phyloP scores from a whole-genome alignment of 2,329 filamentous ascomycete genomes.

The Annulohypoxylon truncatum region DNA sequence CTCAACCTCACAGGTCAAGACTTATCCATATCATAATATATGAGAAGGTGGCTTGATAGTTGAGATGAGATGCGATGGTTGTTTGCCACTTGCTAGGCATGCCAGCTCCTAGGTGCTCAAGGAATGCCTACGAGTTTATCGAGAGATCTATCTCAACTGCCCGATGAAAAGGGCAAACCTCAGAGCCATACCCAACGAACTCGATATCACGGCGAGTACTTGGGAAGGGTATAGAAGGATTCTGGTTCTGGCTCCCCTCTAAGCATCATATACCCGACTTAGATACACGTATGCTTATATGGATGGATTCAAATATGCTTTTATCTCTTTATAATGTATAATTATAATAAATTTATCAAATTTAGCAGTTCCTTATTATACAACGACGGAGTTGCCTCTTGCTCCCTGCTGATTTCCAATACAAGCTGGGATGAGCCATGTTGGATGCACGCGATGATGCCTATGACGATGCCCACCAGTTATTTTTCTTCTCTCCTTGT shows the following conservation, averaged over 20 bases:
- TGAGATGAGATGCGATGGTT: neutral
- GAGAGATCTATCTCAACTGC: neutral
- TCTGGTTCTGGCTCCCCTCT: neutral
- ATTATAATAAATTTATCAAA: conserved; percentile 16
- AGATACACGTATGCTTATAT: neutral
- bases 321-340: conserved; percentile 20
- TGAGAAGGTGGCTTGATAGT: neutral
- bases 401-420: neutral
- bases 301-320: neutral
- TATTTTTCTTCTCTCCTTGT: neutral
- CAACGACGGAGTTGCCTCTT: neutral
- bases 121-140: neutral
- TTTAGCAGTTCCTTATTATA: conserved; percentile 1
- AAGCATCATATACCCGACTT: neutral
- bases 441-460: no score
- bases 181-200: neutral
- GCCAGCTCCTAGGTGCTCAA: neutral
- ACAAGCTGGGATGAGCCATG: neutral
- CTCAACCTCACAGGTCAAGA: neutral
- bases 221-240: neutral
- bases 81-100: no score
- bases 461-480: no score
- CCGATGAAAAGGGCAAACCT: neutral
- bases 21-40: neutral
- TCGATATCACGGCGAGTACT: neutral